Evolutionary conservation across 768 basidiomycete species (phyloP), one percentile per base, ranked within the genome.

Genomic region (Lentinula boryana): DNA sequence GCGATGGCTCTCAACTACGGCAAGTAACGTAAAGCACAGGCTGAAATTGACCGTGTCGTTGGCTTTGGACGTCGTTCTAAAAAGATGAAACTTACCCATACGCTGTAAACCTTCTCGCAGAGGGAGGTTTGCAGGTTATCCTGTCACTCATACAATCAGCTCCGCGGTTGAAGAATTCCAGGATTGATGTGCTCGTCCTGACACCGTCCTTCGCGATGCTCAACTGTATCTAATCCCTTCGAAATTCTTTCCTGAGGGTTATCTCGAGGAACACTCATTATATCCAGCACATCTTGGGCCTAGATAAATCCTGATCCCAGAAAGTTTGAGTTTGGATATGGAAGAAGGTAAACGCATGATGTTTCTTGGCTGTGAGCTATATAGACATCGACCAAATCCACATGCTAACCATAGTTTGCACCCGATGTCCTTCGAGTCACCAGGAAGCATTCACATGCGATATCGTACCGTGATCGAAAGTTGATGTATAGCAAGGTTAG

Each of bases 141-240:
- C 68, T 31, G 60, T 41, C 8, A 21, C 4, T 1, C 76, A 76
- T 62, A 62, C 35, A 7, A 5, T 44, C 16, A 43, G 63, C 31
- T 61, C 66, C 15, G 66, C 63, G n/a, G 75, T 3, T 71, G 69
- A 64, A 66, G 66, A 60, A 74, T 78, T 48, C 72, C 75, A 3
- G 71, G 73, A 53, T 33, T 6, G 2, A 40, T 74, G 73, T 70
- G 58, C 56, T 31, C 27, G 66, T 74, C n/a, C n/a, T n/a, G n/a
- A n/a, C n/a, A n/a, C n/a, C n/a, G n/a, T n/a, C 44, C 33, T 70
- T 43, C 71, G 68, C 53, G 68, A 75, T 46, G 69, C 68, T 5
- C 58, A 67, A 6, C 61, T 65, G 9, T 72, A 70, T 63, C 62
- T 62, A n/a, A 63, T 68, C 31, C 71, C 71, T 10, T 62, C 62